Evolutionary conservation across 2,329 filamentous ascomycete species (phyloP).

Genomic region (Metarhizium anisopliae): DNA sequence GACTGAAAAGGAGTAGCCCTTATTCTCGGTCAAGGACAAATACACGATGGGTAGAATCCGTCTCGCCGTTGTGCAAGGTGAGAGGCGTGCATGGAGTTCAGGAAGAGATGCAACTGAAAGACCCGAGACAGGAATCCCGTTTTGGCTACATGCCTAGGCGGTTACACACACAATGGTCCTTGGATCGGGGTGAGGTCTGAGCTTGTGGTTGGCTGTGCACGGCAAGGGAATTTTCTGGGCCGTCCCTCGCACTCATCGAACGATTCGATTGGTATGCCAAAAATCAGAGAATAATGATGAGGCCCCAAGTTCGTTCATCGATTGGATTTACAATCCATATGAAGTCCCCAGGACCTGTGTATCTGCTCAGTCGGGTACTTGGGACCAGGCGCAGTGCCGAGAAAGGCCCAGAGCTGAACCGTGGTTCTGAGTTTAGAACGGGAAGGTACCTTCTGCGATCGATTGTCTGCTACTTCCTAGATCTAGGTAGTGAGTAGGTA

Average conservation of each 20-base stretch:
- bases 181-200: constrained; percentile 1
- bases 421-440: not conserved
- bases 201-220: constrained; percentile 2
- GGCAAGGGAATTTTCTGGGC: not conserved
- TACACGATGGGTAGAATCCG: not conserved
- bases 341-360: not conserved
- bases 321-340: not conserved
- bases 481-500: too few relatives aligned
- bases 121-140: not conserved
- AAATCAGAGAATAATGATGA: not conserved
- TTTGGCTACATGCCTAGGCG: not conserved
- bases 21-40: not conserved
- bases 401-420: too few relatives aligned
- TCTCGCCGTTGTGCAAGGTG: not conserved
- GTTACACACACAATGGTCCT: not conserved
- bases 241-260: not conserved
- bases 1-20: not conserved
- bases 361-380: too few relatives aligned
- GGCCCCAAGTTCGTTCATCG: not conserved
- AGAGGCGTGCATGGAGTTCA: not conserved
- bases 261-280: not conserved
- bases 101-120: not conserved
- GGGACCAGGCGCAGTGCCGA: too few relatives aligned
- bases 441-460: not conserved
- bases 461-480: not conserved